Base-by-base conservation (phyloP, 176 grass and related monocot species). In the Eremochloa ophiuroides region DNA sequence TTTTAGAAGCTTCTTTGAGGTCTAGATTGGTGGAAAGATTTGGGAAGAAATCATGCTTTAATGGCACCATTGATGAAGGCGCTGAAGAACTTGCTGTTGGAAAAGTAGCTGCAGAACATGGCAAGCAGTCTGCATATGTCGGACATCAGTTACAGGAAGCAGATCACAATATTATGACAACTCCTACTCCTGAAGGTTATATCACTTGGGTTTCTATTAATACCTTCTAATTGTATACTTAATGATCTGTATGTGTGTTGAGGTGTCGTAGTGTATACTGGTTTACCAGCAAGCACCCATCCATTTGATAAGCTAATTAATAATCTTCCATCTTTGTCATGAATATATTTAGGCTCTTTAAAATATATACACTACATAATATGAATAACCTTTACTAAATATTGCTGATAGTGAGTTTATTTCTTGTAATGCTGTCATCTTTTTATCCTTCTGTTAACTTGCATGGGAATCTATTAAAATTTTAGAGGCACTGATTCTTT, bases 1-100 rank as follows among this genome's bases (percentile, higher is more conserved):
- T 91, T 78, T 85, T 97, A 85, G 93, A 99, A 93, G 96, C 91
- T 87, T 89, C 87, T 77, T 87, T 99, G 73, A 95, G 96, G 76
- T 99, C 96, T 74, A 87, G 86, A 66, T 86, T 99, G 70, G 93
- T 99, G 8, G 91, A 94, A 55, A 80, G 80, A 76, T 91, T 93
- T 43, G 71, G 87, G 41, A 91, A 86, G 79, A 95, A 91, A 83
- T 46, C 88, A 66, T 73, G 51, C 44, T 53, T 81, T 43, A 90
- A 85, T 78, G 71, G 25, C 85, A 59, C 73, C 41, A 48, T 76
- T 77, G 87, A 85, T 77, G 87, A 85, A 56, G 82, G 72, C 26
- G 59, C 80, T 66, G 83, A 84, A 75, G 91, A 88, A 62, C 26
- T 69, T 69, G 69, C 83, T 51, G 26, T 71, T 92, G 78, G 80